These are phyloP conservation scores for Porodaedalea pini DNA, from an alignment of 1,284 basidiomycete species.

Conservation along the genomic window DNA sequence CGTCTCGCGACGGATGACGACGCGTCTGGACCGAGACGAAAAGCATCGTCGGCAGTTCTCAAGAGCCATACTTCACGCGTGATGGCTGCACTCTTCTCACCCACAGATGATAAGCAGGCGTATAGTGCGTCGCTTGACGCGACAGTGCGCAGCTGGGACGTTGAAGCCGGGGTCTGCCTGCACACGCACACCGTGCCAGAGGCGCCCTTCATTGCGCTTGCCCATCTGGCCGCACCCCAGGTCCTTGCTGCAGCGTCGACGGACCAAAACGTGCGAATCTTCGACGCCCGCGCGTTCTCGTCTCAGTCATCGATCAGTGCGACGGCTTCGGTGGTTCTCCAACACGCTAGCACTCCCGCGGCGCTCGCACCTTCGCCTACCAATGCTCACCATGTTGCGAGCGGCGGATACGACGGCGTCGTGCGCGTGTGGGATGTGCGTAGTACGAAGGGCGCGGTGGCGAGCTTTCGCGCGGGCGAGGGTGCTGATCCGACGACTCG, in stretches of 20 bases:
- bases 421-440: slow-evolving; percentile 87
- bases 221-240: slow-evolving; percentile 5
- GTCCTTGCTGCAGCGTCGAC: slow-evolving; percentile 56
- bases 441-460: slow-evolving; percentile 58
- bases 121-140: slow-evolving; percentile 76
- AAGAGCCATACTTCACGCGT: slow-evolving; percentile 74
- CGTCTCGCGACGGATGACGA: slow-evolving; percentile 22
- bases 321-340: slow-evolving; percentile 47
- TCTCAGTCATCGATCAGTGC: slow-evolving; percentile 31
- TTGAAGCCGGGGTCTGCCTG: slow-evolving; percentile 62
- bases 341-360: slow-evolving; percentile 73
- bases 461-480: slow-evolving; percentile 63
- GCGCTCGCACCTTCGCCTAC: slow-evolving; percentile 58
- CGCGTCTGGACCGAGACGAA: slow-evolving; percentile 40
- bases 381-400: slow-evolving; percentile 63
- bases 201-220: slow-evolving; percentile 65
- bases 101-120: slow-evolving; percentile 35
- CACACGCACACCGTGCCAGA: slow-evolving; percentile 66
- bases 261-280: slow-evolving; percentile 63
- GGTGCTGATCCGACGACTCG: slow-evolving; percentile 32
- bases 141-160: slow-evolving; percentile 70
- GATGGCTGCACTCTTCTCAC: slow-evolving; percentile 55
- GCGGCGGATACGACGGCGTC: slow-evolving; percentile 80
- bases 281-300: slow-evolving; percentile 50
- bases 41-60: slow-evolving; percentile 64